Conservation (phyloP, 768 basidiomycete genomes). For the Clathrus columnatus region DNA sequence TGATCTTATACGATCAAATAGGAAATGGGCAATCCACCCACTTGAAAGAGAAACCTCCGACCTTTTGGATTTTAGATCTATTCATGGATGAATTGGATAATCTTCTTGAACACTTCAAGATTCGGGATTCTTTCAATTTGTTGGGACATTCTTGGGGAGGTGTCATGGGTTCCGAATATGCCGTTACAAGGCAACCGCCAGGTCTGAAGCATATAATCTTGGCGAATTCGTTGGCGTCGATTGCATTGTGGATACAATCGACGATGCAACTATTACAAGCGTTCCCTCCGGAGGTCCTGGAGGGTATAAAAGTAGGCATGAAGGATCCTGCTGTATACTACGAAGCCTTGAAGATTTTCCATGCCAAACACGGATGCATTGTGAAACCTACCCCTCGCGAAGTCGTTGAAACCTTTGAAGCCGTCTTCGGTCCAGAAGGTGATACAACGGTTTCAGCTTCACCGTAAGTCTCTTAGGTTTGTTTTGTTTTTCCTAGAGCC, state of each 20-base stretch:
- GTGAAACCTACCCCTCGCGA: slow-evolving; percentile 2
- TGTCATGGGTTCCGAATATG: slow-evolving; percentile 7
- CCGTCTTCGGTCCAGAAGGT: not conserved
- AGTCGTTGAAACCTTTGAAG: not conserved
- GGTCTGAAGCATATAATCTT: slow-evolving; percentile 7
- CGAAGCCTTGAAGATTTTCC: slow-evolving; percentile 7
- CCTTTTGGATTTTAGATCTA: slow-evolving; percentile 11
- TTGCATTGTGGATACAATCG: slow-evolving; percentile 4
- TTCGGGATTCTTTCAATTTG: slow-evolving; percentile 4
- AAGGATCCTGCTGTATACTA: slow-evolving; percentile 6
- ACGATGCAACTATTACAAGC: not conserved
- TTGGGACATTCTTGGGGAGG: slow-evolving; percentile 11
- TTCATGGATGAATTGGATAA: slow-evolving; percentile 12
- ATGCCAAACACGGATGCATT: not conserved
- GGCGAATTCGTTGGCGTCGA: not conserved
- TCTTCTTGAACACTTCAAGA: slow-evolving; percentile 2
- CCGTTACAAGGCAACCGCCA: not conserved
- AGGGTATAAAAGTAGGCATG: not conserved
- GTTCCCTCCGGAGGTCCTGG: slow-evolving; percentile 4
- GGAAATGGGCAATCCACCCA: slow-evolving; percentile 10
- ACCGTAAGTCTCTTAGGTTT: slow-evolving; percentile 3
- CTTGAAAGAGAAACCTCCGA: slow-evolving; percentile 5
- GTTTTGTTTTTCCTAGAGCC: not conserved
- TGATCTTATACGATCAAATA: slow-evolving; percentile 13
- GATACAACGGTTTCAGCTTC: slow-evolving; percentile 7